These are phyloP conservation scores for Yarrowia porcina DNA, from an alignment of 805 yeast genomes.

Conservation along the genomic window DNA sequence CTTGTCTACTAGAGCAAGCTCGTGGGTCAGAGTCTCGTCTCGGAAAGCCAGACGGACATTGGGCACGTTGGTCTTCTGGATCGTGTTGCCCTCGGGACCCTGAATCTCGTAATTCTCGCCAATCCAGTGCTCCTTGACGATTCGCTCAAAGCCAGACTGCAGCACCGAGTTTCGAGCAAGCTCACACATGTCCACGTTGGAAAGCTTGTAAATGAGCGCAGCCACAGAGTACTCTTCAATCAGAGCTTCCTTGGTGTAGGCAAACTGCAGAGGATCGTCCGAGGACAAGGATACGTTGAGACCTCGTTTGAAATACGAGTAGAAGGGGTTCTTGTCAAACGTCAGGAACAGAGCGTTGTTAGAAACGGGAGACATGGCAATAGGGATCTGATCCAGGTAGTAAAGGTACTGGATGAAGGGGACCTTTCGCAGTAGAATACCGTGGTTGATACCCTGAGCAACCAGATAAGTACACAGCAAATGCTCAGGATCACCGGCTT, in stretches of 20 bases:
- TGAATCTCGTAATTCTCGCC: constrained; percentile 54
- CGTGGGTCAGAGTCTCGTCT: constrained; percentile 75
- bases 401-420: constrained; percentile 93
- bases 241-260: constrained; percentile 94
- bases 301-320: constrained; percentile 85
- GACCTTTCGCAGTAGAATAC: constrained; percentile 85
- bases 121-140: constrained; percentile 86
- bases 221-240: constrained; percentile 98
- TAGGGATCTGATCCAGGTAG: constrained; percentile 90
- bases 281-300: constrained; percentile 91
- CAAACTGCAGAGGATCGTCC: constrained; percentile 96
- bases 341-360: constrained; percentile 94
- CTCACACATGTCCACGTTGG: constrained; percentile 96
- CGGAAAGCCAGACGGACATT: constrained; percentile 81
- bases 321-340: constrained; percentile 96
- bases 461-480: constrained; percentile 83
- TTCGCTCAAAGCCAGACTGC: constrained; percentile 92
- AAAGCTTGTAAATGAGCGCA: constrained; percentile 91
- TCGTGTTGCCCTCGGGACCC: constrained; percentile 79
- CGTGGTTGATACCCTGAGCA: constrained; percentile 92
- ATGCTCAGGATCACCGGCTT: constrained; percentile 99
- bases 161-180: constrained; percentile 86
- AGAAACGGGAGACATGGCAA: constrained; percentile 97
- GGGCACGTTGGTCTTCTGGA: constrained; percentile 94
- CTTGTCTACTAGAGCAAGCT: constrained; percentile 44